Conservation (phyloP, 2,329 filamentous ascomycete genomes). For the Nannizzia gypsea region DNA sequence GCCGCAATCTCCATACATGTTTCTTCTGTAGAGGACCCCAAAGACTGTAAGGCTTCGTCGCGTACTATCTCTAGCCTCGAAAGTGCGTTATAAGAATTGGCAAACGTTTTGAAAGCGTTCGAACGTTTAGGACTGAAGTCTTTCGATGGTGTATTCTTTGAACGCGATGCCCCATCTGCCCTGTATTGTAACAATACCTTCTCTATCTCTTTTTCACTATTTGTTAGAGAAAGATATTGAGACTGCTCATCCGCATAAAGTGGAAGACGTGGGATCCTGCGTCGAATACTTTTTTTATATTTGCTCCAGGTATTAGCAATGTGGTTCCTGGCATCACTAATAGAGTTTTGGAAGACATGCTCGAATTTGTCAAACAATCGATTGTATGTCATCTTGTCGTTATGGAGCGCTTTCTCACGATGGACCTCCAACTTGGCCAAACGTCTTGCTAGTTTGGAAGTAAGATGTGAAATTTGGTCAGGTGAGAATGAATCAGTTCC, state of each 20-base stretch:
- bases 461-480: constrained; percentile 33
- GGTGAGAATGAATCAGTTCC: constrained; percentile 16
- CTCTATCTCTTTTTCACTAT: constrained; percentile 24
- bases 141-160: neutral
- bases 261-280: constrained; percentile 35
- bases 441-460: constrained; percentile 45
- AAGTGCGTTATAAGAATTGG: constrained; percentile 18
- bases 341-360: constrained; percentile 20
- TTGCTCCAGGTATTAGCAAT: constrained; percentile 30
- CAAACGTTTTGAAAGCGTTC: constrained; percentile 12
- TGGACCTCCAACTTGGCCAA: constrained; percentile 47
- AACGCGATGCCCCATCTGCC: neutral
- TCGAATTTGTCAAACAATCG: constrained; percentile 21
- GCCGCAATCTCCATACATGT: constrained; percentile 24
- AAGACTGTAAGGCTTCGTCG: constrained; percentile 7
- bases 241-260: constrained; percentile 23
- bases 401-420: constrained; percentile 14
- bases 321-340: constrained; percentile 21
- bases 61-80: constrained; percentile 15
- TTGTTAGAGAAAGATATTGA: constrained; percentile 29
- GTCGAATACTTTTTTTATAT: constrained; percentile 30
- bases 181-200: constrained; percentile 2
- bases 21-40: constrained; percentile 3
- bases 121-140: neutral
- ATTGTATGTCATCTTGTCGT: constrained; percentile 15